Evolutionary conservation across 495 filamentous ascomycete species (phyloP), one percentile per base, ranked within the genome.

Genomic region (Neurospora discreta): DNA sequence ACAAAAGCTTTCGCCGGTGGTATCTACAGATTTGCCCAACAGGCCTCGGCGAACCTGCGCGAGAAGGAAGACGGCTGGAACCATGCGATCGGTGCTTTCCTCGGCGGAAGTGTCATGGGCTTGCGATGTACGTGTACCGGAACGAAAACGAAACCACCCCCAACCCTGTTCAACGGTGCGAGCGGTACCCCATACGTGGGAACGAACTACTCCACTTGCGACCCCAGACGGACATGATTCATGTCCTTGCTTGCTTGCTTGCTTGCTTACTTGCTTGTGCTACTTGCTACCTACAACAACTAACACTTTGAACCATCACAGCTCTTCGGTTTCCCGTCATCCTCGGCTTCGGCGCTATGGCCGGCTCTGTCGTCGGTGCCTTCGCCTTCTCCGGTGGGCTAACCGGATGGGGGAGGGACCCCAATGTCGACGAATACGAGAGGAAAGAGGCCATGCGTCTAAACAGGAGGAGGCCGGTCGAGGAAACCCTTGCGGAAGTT

Each of bases 371-470:
- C 60, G 84, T 96, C 80, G 87, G 87, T 43, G 84, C 87, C 18
- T 96, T 90, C 80, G 89, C 93, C 73, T 97, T 89, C 82, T 91
- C 91, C 5, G 94, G 94, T 52, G 92, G 90, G 46, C 84, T 83
- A 3, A 89, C 88, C 58, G 88, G 88, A 74, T 81, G 81, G 75
- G 82, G 84, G 72, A 75, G 76, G 69, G 85, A 91, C 68, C 81
- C 79, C 0, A 81, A 85, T 20, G 84, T 90, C 70, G 95, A 98
- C 77, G 92, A 97, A 77, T 94, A 91, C 73, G 90, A 91, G 73
- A 85, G 90, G 77, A 94, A 95, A 79, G 88, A 95, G 78, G 81
- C 85, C 68, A 73, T 97, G 78, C 88, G 93, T 77, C 90, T 87
- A 84, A 90, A 88, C 75, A 87, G 89, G 76, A 86, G 93, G 79